phyloP scores from a whole-genome alignment of 2,329 filamentous ascomycete genomes.

The Botryotinia globosa region DNA sequence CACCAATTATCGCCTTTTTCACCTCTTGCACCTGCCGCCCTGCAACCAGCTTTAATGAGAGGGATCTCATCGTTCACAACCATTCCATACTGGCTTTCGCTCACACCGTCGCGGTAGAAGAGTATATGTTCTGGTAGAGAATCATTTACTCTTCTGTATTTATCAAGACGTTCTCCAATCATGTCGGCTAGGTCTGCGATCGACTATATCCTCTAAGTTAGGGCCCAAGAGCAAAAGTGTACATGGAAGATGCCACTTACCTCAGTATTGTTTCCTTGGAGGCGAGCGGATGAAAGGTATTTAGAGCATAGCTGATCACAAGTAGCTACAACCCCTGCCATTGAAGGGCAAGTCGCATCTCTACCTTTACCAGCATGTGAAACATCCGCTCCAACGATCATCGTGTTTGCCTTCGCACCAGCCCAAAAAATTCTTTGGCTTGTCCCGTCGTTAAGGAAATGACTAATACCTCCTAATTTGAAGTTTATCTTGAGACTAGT shows the following conservation, averaged over 20 bases:
- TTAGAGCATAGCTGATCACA: conserved; percentile 64
- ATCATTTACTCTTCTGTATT: conserved; percentile 42
- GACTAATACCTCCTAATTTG: conserved; percentile 68
- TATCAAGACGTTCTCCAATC: conserved; percentile 21
- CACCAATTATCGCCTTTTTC: not conserved
- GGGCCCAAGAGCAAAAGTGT: too few relatives aligned
- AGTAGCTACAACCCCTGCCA: conserved; percentile 77
- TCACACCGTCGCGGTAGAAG: conserved; percentile 41
- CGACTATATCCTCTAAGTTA: not conserved
- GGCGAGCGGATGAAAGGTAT: conserved; percentile 69
- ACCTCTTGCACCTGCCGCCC: not conserved
- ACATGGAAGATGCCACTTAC: conserved; percentile 33
- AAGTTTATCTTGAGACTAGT: conserved; percentile 70
- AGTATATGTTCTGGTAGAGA: conserved; percentile 27
- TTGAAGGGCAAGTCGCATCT: conserved; percentile 58
- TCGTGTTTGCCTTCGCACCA: conserved; percentile 64
- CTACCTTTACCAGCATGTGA: conserved; percentile 73
- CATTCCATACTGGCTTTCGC: conserved; percentile 37
- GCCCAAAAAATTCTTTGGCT: not conserved
- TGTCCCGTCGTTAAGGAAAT: conserved; percentile 53
- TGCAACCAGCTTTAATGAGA: conserved; percentile 29
- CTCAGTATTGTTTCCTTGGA: conserved; percentile 77
- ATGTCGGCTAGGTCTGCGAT: conserved; percentile 41
- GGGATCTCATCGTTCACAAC: conserved; percentile 36
- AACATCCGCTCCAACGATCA: conserved; percentile 83